Evolutionary conservation across 1,139 yeast species (phyloP).

Genomic region (Pichia sp.): DNA sequence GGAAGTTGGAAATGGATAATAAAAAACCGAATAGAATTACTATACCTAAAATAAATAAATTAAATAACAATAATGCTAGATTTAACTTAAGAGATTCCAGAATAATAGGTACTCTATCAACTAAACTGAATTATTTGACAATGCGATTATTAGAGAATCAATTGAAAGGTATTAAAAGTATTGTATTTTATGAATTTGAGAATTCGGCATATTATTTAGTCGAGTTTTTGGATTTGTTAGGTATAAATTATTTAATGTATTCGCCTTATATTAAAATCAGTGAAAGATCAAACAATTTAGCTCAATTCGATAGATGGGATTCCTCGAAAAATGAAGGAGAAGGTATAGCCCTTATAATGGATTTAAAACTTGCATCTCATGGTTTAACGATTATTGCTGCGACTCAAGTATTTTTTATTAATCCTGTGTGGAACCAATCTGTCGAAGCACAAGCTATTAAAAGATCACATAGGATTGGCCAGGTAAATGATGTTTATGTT

Average conservation of each 20-base stretch:
- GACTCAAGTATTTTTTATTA: slow-evolving; percentile 59
- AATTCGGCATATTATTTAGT: slow-evolving; percentile 64
- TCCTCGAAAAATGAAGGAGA: slow-evolving; percentile 28
- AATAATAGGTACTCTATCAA: slow-evolving; percentile 53
- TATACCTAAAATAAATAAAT: no score
- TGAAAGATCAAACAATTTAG: slow-evolving; percentile 48
- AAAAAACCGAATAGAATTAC: no score
- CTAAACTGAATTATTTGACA: slow-evolving; percentile 55
- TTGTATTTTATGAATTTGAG: slow-evolving; percentile 66
- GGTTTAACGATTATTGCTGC: slow-evolving; percentile 66
- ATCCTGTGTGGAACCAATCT: slow-evolving; percentile 65
- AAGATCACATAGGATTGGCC: slow-evolving; percentile 71
- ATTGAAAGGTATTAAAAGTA: slow-evolving; percentile 41
- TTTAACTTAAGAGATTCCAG: slow-evolving; percentile 32
- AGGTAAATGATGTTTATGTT: slow-evolving; percentile 49
- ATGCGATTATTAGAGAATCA: slow-evolving; percentile 50
- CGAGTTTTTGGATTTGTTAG: slow-evolving; percentile 56
- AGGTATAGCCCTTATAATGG: slow-evolving; percentile 57
- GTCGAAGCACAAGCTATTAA: slow-evolving; percentile 70
- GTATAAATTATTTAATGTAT: slow-evolving; percentile 55
- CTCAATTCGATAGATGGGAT: slow-evolving; percentile 42
- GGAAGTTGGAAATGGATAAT: no score
- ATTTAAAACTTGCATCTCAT: slow-evolving; percentile 60
- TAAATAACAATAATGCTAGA: slow-evolving; percentile 16
- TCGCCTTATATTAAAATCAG: slow-evolving; percentile 50